Evolutionary conservation across 371 early-diverging fungal genomes (phyloP).

Genomic region (Chytridiales sp.): DNA sequence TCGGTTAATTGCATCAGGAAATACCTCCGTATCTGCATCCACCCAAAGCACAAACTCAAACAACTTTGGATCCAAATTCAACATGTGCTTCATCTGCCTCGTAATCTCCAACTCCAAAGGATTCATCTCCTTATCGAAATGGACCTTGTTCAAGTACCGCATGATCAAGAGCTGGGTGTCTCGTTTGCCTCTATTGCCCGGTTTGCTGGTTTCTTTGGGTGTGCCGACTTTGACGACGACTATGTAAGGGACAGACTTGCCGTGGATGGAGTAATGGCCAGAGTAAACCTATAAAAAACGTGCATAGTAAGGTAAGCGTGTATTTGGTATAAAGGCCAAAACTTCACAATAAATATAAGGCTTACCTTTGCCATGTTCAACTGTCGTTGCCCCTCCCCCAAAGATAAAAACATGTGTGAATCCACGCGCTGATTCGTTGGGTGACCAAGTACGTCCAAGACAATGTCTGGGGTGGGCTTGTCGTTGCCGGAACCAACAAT

Average conservation of each 20-base stretch:
- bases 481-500: slow-evolving; percentile 82
- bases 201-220: slow-evolving; percentile 59
- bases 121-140: slow-evolving; percentile 72
- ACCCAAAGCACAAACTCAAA: slow-evolving; percentile 93
- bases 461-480: slow-evolving; percentile 78
- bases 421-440: slow-evolving; percentile 49
- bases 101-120: slow-evolving; percentile 88
- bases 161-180: slow-evolving; percentile 98
- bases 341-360: neutral
- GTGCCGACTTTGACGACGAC: slow-evolving; percentile 82
- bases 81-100: slow-evolving; percentile 69
- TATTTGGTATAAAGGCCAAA: neutral
- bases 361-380: slow-evolving; percentile 75
- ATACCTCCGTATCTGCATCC: slow-evolving; percentile 88
- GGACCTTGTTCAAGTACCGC: slow-evolving; percentile 95
- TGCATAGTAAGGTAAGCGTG: neutral
- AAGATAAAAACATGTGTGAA: slow-evolving; percentile 50
- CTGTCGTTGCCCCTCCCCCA: slow-evolving; percentile 64
- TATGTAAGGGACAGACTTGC: slow-evolving; percentile 73
- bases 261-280: slow-evolving; percentile 79
- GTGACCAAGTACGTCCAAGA: slow-evolving; percentile 73
- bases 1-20: slow-evolving; percentile 74
- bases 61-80: slow-evolving; percentile 70
- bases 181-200: slow-evolving; percentile 98
- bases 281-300: slow-evolving; percentile 76